These are phyloP conservation scores for Hansenula sp. DNA, from an alignment of 1,139 yeast species.

Conservation along the genomic window DNA sequence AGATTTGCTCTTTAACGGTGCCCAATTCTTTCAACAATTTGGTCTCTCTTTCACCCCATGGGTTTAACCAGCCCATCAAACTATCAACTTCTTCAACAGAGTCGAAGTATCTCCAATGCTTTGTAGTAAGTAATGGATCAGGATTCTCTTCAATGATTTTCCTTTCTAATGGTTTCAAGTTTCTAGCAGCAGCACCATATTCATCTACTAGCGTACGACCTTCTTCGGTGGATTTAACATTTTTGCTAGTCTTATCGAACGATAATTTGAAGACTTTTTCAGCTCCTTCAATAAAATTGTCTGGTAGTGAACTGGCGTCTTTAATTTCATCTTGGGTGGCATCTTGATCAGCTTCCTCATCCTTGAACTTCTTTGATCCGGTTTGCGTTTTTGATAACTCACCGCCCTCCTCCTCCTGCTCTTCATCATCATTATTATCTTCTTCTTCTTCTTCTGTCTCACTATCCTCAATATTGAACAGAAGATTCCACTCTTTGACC, in stretches of 20 bases:
- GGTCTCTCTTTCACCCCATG: slow-evolving; percentile 75
- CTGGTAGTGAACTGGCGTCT: slow-evolving; percentile 17
- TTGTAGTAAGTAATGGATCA: slow-evolving; percentile 45
- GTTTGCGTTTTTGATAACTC: slow-evolving; percentile 4
- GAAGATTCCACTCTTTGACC: slow-evolving; percentile 29
- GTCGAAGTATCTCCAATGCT: slow-evolving; percentile 73
- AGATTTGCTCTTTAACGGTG: slow-evolving; percentile 50
- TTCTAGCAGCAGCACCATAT: slow-evolving; percentile 37
- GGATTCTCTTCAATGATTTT: slow-evolving; percentile 68
- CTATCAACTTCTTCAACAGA: slow-evolving; percentile 50
- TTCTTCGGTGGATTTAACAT: slow-evolving; percentile 10
- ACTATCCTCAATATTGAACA: slow-evolving; percentile 3
- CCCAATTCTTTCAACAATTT: slow-evolving; percentile 60
- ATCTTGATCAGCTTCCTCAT: slow-evolving; percentile 19
- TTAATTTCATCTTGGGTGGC: slow-evolving; percentile 25
- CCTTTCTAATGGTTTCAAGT: slow-evolving; percentile 48
- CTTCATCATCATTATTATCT: slow-evolving; percentile 12
- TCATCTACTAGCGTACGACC: slow-evolving; percentile 27
- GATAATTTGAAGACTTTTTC: slow-evolving; percentile 24
- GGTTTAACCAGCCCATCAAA: slow-evolving; percentile 67
- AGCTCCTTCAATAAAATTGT: slow-evolving; percentile 17
- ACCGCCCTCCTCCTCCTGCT: slow-evolving; percentile 10
- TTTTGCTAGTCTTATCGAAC: slow-evolving; percentile 20
- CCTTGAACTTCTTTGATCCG: slow-evolving; percentile 2
- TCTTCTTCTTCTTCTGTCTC: slow-evolving; percentile 18